Conservation (phyloP, 2,329 filamentous ascomycete genomes). For the Macrophomina phaseolina region DNA sequence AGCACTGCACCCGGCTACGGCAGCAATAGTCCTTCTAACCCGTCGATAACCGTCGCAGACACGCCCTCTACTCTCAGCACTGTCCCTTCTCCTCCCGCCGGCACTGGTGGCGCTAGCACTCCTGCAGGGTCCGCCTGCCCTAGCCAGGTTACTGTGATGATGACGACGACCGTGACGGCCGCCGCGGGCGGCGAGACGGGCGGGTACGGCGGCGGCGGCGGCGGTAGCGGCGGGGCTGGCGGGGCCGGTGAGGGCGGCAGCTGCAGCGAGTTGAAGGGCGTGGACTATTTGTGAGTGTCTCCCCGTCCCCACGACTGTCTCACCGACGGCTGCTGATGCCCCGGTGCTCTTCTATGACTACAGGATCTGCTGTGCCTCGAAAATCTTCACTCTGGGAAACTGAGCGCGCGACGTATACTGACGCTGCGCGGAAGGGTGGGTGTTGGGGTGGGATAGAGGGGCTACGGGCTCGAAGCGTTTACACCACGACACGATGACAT, state of each 20-base stretch:
- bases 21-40: not conserved
- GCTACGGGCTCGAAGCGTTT: not conserved
- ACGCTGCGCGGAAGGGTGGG: no score
- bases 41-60: slow-evolving; percentile 1
- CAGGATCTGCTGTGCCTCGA: slow-evolving; percentile 17
- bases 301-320: not conserved
- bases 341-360: no score
- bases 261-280: not conserved
- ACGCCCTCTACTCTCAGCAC: slow-evolving; percentile 2
- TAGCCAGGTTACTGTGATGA: slow-evolving; percentile 8
- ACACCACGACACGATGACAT: not conserved
- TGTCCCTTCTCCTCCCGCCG: not conserved
- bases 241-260: not conserved
- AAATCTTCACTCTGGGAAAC: slow-evolving; percentile 18
- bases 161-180: slow-evolving; percentile 16
- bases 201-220: not conserved
- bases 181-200: not conserved
- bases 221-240: not conserved
- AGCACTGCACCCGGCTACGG: not conserved
- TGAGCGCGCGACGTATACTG: not conserved
- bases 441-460: not conserved
- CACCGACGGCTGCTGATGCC: not conserved
- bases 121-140: slow-evolving; percentile 3
- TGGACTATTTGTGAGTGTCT: slow-evolving; percentile 5
- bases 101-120: not conserved